Percentiles rank a stretch among this genome's conserved stretches.
These are phyloP conservation scores for Microcyclospora tardicrescens DNA, from an alignment of 2,329 filamentous ascomycete genomes.

Conservation along the genomic window DNA sequence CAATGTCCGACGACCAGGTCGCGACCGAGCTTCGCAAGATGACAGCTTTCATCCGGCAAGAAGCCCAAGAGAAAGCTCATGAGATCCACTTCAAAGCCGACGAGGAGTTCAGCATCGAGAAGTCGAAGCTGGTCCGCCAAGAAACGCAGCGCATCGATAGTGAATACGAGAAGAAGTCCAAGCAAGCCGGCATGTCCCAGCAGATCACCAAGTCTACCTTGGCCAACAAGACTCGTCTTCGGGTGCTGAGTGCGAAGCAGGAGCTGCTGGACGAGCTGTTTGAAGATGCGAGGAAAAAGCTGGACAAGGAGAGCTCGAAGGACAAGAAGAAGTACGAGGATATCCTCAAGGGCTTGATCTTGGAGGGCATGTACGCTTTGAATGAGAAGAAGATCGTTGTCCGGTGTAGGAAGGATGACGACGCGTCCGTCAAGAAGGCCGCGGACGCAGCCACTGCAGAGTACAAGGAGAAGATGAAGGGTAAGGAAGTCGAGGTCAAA, in stretches of 20 bases:
- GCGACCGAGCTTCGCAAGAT: slow-evolving; percentile 98
- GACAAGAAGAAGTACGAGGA: slow-evolving; percentile 63
- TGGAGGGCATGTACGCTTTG: slow-evolving; percentile 83
- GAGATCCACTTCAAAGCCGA: slow-evolving; percentile 98
- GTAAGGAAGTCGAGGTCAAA: slow-evolving; percentile 54
- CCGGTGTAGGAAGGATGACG: slow-evolving; percentile 68
- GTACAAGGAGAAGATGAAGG: slow-evolving; percentile 62
- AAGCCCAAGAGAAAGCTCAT: slow-evolving; percentile 89
- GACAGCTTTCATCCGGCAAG: slow-evolving; percentile 99
- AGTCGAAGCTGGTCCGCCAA: slow-evolving; percentile 93
- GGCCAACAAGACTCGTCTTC: slow-evolving; percentile 88
- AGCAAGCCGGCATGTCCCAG: slow-evolving; percentile 95
- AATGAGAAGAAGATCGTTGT: slow-evolving; percentile 66
- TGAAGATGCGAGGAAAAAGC: slow-evolving; percentile 60
- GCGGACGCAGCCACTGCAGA: slow-evolving; percentile 63
- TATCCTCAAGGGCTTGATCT: slow-evolving; percentile 64
- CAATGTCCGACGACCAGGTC: slow-evolving; percentile 96
- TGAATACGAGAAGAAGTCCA: slow-evolving; percentile 97
- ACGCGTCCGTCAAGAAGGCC: slow-evolving; percentile 61
- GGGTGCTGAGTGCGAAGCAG: slow-evolving; percentile 76
- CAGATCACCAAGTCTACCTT: slow-evolving; percentile 96
- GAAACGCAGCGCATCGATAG: slow-evolving; percentile 87
- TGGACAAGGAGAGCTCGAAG: slow-evolving; percentile 47
- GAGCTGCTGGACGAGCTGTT: slow-evolving; percentile 85
- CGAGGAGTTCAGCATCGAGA: slow-evolving; percentile 98